These are phyloP conservation scores for Cyclotella baltica DNA, from an alignment of 108 stramenopile genomes.

Conservation along the genomic window DNA sequence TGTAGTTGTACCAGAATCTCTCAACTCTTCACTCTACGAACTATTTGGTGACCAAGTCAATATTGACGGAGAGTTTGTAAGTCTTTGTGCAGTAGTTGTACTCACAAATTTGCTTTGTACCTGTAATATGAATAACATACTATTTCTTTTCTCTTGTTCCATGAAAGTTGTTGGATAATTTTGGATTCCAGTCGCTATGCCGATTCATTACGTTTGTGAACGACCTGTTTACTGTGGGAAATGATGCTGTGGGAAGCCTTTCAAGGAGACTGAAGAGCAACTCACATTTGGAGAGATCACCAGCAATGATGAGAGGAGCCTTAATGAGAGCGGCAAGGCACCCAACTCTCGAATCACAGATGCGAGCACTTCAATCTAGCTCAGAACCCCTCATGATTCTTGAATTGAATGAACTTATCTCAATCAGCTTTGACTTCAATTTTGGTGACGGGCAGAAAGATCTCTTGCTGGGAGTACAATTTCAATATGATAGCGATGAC, in stretches of 20 bases:
- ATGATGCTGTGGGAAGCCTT: neutral
- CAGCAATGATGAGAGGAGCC: neutral
- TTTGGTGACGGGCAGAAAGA: conserved; percentile 41
- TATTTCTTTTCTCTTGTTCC: neutral
- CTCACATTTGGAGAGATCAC: neutral
- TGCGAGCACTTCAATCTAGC: neutral
- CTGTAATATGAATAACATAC: no score
- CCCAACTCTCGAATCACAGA: neutral
- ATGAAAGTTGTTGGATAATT: conserved; percentile 28
- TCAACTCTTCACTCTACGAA: neutral
- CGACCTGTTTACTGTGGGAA: neutral
- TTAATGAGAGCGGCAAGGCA: neutral
- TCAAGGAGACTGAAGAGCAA: neutral
- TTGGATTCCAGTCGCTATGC: conserved; percentile 15
- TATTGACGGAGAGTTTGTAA: conserved; percentile 22
- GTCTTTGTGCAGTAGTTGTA: neutral
- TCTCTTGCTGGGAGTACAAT: conserved; percentile 21
- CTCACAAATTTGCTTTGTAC: neutral
- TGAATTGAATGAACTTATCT: conserved; percentile 11
- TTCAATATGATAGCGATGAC: conserved; percentile 24
- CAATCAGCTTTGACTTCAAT: conserved; percentile 34
- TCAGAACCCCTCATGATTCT: conserved; percentile 10
- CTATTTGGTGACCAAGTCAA: conserved; percentile 3
- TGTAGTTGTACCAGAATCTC: conserved; percentile 17
- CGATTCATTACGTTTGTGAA: conserved; percentile 18